Percentiles rank a stretch among this genome's conserved stretches.
These are phyloP conservation scores for Trypethelium eluteriae DNA, from an alignment of 495 filamentous ascomycete genomes.

Conservation along the genomic window DNA sequence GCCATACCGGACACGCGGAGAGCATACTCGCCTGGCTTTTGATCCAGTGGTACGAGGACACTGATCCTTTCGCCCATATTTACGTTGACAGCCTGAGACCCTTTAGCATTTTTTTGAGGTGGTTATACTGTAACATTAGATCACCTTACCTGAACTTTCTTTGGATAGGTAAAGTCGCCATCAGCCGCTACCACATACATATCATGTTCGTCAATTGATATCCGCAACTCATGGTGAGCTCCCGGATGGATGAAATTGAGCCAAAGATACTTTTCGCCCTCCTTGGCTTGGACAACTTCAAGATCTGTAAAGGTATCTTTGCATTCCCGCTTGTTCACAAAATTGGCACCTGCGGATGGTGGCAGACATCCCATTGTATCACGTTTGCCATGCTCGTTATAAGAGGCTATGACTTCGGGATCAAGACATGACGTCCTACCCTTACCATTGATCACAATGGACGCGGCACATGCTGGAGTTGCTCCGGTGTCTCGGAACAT, in stretches of 20 bases:
- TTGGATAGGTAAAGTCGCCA: constrained; percentile 5
- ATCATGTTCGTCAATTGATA: constrained; percentile 4
- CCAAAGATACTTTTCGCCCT: constrained; percentile 1
- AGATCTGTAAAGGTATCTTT: constrained; percentile 7
- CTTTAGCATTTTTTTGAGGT: not conserved
- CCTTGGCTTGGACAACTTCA: constrained; percentile 7
- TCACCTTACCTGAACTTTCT: constrained; percentile 1
- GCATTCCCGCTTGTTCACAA: not conserved
- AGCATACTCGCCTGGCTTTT: not conserved
- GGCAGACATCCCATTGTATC: constrained; percentile 1
- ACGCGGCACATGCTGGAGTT: constrained; percentile 1
- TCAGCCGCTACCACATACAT: constrained; percentile 9
- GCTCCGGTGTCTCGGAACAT: constrained; percentile 8
- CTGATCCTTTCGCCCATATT: constrained; percentile 7
- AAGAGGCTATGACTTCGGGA: not conserved
- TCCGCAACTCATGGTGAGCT: constrained; percentile 6
- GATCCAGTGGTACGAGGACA: constrained; percentile 6
- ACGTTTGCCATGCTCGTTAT: not conserved
- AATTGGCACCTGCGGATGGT: not conserved
- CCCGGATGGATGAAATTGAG: constrained; percentile 9
- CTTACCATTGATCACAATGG: constrained; percentile 3
- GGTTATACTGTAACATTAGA: not conserved
- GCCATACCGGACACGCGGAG: not conserved
- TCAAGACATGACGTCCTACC: constrained; percentile 5
- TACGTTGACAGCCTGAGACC: not conserved